Percentiles rank a stretch among this genome's conserved stretches.
phyloP scores from a whole-genome alignment of 2,329 filamentous ascomycete species.

The Ophiostoma triangulosporum region DNA sequence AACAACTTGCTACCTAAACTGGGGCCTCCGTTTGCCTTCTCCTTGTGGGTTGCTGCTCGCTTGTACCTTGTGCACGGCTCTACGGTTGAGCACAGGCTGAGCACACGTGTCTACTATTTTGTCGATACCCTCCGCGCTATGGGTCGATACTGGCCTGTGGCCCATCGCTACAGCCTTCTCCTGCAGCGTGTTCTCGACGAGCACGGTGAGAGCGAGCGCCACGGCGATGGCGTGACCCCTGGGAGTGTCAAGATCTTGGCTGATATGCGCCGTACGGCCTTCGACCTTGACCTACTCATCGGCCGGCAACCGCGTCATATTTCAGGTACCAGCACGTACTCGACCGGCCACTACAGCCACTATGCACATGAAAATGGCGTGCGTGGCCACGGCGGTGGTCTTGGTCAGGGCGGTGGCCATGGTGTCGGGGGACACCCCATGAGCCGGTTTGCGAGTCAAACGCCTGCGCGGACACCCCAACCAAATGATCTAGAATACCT shows the following conservation, averaged over 20 bases:
- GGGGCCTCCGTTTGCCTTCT: slow-evolving; percentile 83
- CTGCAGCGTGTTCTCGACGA: slow-evolving; percentile 77
- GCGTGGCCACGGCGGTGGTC: slow-evolving; percentile 14
- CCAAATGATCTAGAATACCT: slow-evolving; percentile 80
- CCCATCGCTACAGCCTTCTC: slow-evolving; percentile 65
- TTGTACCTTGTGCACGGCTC: slow-evolving; percentile 80
- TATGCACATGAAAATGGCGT: neutral
- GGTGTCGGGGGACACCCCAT: slow-evolving; percentile 18
- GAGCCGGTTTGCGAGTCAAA: slow-evolving; percentile 37
- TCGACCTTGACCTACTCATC: slow-evolving; percentile 81
- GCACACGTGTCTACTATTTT: slow-evolving; percentile 66
- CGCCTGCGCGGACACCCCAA: slow-evolving; percentile 54
- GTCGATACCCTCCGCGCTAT: slow-evolving; percentile 71
- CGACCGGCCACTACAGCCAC: slow-evolving; percentile 4
- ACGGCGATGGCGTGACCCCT: slow-evolving; percentile 62
- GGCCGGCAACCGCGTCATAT: slow-evolving; percentile 56
- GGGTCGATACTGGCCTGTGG: slow-evolving; percentile 76
- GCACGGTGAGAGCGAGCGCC: slow-evolving; percentile 63
- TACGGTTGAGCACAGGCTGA: slow-evolving; percentile 73
- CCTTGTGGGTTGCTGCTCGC: slow-evolving; percentile 80
- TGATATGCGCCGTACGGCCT: slow-evolving; percentile 83
- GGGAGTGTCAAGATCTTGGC: slow-evolving; percentile 76
- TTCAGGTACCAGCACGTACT: slow-evolving; percentile 13
- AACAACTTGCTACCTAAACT: slow-evolving; percentile 66
- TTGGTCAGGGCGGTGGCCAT: neutral